phyloP scores from a whole-genome alignment of 208 protist species.

The Leishmania martiniquensis region DNA sequence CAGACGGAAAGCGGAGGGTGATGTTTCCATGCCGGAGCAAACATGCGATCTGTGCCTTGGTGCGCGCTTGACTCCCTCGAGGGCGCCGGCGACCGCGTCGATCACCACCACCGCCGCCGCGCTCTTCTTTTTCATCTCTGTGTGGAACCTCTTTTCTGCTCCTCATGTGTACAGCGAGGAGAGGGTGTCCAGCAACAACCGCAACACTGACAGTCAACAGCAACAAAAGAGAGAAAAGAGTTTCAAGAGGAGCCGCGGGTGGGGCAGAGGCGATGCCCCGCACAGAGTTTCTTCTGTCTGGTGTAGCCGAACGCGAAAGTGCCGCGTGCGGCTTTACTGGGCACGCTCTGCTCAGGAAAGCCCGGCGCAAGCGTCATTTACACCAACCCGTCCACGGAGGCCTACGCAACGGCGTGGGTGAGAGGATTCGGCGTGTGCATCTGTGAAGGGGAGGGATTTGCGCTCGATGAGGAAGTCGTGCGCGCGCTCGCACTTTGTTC shows the following conservation, averaged over 20 bases:
- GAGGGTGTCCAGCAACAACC: background rate
- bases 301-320: background rate
- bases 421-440: background rate
- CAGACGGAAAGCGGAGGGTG: background rate
- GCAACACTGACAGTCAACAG: background rate
- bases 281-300: background rate
- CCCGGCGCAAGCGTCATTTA: background rate
- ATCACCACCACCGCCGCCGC: background rate
- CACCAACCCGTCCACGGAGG: background rate
- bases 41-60: background rate
- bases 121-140: background rate
- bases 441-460: too few relatives aligned
- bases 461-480: background rate
- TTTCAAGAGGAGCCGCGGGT: background rate
- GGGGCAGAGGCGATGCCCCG: background rate
- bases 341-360: background rate
- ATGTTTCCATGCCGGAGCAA: background rate
- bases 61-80: background rate
- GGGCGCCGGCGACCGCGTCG: background rate
- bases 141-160: background rate
- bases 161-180: background rate
- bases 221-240: background rate
- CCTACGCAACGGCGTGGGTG: background rate
- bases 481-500: background rate
- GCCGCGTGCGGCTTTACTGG: background rate